These are phyloP conservation scores for Tolypocladium guangdongense DNA, from an alignment of 2,329 filamentous ascomycete species.

Conservation along the genomic window DNA sequence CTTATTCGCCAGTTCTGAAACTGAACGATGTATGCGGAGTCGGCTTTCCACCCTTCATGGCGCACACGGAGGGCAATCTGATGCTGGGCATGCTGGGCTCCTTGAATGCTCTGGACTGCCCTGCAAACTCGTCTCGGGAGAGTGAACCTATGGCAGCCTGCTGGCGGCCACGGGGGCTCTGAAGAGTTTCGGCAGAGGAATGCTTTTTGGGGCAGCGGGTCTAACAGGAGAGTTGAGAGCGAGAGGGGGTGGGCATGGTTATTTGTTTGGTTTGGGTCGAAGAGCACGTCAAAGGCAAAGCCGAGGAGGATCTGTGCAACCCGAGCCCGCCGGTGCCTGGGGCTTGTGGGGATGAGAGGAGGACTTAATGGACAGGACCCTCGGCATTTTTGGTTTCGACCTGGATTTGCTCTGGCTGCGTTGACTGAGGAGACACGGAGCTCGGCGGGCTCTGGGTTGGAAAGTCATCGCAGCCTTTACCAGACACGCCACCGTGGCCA, in stretches of 20 bases:
- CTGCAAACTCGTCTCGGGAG: background rate
- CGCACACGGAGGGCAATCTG: background rate
- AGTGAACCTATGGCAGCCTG: background rate
- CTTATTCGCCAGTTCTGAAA: background rate
- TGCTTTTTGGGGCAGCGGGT: background rate
- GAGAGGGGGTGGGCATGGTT: background rate
- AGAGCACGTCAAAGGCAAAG: background rate
- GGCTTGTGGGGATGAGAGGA: background rate
- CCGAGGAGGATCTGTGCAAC: background rate
- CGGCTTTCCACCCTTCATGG: background rate
- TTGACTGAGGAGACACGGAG: background rate
- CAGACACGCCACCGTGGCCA: background rate
- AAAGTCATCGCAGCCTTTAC: constrained; percentile 4
- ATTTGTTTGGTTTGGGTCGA: background rate
- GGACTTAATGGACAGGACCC: background rate
- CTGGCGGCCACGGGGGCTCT: background rate
- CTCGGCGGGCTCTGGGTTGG: constrained; percentile 4
- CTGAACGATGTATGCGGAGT: background rate
- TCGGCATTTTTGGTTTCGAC: background rate
- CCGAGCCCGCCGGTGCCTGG: background rate
- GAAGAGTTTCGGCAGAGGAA: background rate
- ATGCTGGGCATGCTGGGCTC: background rate
- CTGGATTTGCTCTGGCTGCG: background rate
- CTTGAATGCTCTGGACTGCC: background rate
- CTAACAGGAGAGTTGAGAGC: background rate